Conservation (phyloP, 345 rosid genomes). For the Cardiospermum halicacabum region DNA sequence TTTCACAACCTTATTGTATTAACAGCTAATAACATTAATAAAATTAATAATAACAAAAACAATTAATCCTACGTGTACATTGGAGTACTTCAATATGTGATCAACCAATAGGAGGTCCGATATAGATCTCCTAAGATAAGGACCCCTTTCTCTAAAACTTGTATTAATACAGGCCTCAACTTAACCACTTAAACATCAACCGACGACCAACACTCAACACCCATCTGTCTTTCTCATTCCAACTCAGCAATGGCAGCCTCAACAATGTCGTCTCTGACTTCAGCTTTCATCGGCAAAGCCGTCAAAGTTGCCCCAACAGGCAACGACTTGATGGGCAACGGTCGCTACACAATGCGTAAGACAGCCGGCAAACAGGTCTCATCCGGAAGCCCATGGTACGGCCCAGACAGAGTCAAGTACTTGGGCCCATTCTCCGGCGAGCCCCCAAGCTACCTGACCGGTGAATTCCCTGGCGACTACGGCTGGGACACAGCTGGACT, state of each 20-base stretch:
- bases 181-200: conserved; percentile 7
- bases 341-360: conserved; percentile 49
- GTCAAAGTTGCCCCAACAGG: conserved; percentile 38
- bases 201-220: neutral
- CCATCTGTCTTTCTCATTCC: neutral
- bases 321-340: conserved; percentile 28
- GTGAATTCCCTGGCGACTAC: conserved; percentile 72
- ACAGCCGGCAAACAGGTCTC: conserved; percentile 25
- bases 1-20: neutral
- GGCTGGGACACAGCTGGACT: conserved; percentile 87
- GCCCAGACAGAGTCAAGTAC: conserved; percentile 74
- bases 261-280: conserved; percentile 57
- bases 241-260: conserved; percentile 38
- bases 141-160: neutral
- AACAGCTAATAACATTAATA: no score
- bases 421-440: conserved; percentile 65
- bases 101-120: conserved; percentile 21
- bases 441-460: conserved; percentile 69
- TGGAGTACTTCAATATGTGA: conserved; percentile 10
- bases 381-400: conserved; percentile 71
- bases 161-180: conserved; percentile 15
- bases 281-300: conserved; percentile 45
- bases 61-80: neutral
- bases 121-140: conserved; percentile 33
- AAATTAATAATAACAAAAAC: no score